Evolutionary conservation across 768 basidiomycete species (phyloP), one percentile per base, ranked within the genome.

Genomic region (Termitomyces sp.): DNA sequence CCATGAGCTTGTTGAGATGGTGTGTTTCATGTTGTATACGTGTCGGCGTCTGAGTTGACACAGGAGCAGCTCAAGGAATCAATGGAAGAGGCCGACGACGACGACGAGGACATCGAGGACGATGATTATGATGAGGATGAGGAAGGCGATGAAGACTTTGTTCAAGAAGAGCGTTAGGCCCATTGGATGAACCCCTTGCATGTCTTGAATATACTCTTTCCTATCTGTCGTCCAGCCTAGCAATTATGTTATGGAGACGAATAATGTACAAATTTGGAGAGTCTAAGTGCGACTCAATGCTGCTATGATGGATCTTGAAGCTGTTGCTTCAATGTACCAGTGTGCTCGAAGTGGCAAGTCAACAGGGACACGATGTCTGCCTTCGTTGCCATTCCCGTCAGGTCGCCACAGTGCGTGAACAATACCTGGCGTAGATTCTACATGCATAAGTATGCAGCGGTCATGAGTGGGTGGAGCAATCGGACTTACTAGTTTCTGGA

Each of bases 1-100:
- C 56, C 96, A 98, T 64, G 96, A 98, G 68, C 74, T 98, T 52
- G 76, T 98, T 12, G 94, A 94, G 73, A 96, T 98, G 94, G 91
- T 91, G 60, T 38, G 81, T 66, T 15, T 32, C 39, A 15, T 9
- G 2, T 13, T 25, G 36, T 31, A 54, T 18, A 32, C 20, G 36
- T 46, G 40, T 22, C 18, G 38, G 32, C 36, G 40, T 43, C 13
- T 44, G 32, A 35, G 27, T 23, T 39, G 12, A 56, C 27, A 44
- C 35, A 27, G 44, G 18, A 13, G 20, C 49, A 89, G 90, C 72
- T 93, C 54, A 93, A 87, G 66, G 88, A 92, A 65, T 81, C 89
- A 7, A 92, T 91, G 89, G 87, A 89, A 46, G 84, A 85, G 64
- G 83, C 75, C 6, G 86, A 83, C 12, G 77, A 82, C 13, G 79